Base-by-base conservation (phyloP, 2,329 filamentous ascomycete genomes). In the Sporothrix mexicana region DNA sequence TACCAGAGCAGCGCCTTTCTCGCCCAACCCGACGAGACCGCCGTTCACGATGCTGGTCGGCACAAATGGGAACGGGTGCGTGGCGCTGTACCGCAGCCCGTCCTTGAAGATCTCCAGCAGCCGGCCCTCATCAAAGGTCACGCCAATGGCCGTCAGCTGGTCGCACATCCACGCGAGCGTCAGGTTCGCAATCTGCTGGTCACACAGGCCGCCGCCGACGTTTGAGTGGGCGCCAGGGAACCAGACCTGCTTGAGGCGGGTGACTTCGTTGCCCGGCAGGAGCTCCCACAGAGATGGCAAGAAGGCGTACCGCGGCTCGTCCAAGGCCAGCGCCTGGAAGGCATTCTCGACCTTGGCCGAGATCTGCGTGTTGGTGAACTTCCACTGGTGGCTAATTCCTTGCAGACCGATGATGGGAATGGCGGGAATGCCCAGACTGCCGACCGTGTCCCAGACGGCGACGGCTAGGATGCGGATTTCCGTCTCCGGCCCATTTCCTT, bases 161-260 rank as follows among this genome's bases (percentile, higher is more conserved):
- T 81, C 80, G 69, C 78, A 79, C 76, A 81, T 81, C 80, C 80
- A 81, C 0, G 80, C 79, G 3, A 81, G 76, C 1, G 80, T 77
- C 13, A 81, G 78, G 57, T 79, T 76, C 36, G 79, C 77, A 0
- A 80, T 76, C 73, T 80, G 78, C 76, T 81, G 80, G 68, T 81
- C 80, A 47, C 76, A 70, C 87, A 87, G 90, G 1, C 89, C 89
- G 30, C 89, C 89, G 25, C 89, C 89, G 55, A 90, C 86, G 75
- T 90, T 88, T 9, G 86, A 87, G 77, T 92, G 90, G 70, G 84
- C 85, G 12, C 89, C 89, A 0, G 89, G 87, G 77, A 92, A 92
- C 86, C 87, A 88, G 15, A 80, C 79, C 75, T 81, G 80, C 73
- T 78, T 78, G 6, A 81, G 76, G 30, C 78, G 75, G 0, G 80